These are phyloP conservation scores for Kwoniella europaea DNA, from an alignment of 768 basidiomycete species.

Conservation along the genomic window DNA sequence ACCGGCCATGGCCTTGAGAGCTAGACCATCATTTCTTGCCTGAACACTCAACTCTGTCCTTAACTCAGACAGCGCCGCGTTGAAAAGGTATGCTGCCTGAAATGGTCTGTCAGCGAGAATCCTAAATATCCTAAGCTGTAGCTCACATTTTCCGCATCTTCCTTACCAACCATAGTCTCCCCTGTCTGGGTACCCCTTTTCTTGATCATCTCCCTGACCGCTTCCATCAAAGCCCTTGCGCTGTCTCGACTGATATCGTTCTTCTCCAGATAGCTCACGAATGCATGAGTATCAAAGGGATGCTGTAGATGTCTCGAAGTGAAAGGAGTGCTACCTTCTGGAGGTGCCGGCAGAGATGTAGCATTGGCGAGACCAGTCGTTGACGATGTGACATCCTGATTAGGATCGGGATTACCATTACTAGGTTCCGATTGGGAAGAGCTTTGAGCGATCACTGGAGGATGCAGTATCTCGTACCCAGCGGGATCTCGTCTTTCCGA, in stretches of 20 bases:
- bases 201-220: slow-evolving; percentile 55
- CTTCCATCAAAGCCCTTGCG: slow-evolving; percentile 56
- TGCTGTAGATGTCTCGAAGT: slow-evolving; percentile 38
- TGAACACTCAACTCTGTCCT: slow-evolving; percentile 81
- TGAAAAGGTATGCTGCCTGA: slow-evolving; percentile 95
- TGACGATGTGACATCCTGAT: background rate
- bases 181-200: slow-evolving; percentile 49
- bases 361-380: slow-evolving; percentile 16
- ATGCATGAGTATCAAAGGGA: slow-evolving; percentile 61
- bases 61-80: slow-evolving; percentile 88
- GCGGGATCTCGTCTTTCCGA: slow-evolving; percentile 2
- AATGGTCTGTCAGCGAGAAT: background rate
- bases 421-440: background rate
- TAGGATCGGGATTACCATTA: background rate
- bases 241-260: slow-evolving; percentile 42
- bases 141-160: slow-evolving; percentile 61
- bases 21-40: slow-evolving; percentile 80
- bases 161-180: slow-evolving; percentile 55
- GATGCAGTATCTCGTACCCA: slow-evolving; percentile 1
- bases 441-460: slow-evolving; percentile 8
- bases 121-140: background rate
- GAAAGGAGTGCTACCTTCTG: slow-evolving; percentile 17
- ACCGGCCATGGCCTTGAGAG: slow-evolving; percentile 76
- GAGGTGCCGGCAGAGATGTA: slow-evolving; percentile 22
- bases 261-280: slow-evolving; percentile 58